Evolutionary conservation across 2,329 filamentous ascomycete genomes (phyloP).

Genomic region (Microcyclospora tardicrescens): DNA sequence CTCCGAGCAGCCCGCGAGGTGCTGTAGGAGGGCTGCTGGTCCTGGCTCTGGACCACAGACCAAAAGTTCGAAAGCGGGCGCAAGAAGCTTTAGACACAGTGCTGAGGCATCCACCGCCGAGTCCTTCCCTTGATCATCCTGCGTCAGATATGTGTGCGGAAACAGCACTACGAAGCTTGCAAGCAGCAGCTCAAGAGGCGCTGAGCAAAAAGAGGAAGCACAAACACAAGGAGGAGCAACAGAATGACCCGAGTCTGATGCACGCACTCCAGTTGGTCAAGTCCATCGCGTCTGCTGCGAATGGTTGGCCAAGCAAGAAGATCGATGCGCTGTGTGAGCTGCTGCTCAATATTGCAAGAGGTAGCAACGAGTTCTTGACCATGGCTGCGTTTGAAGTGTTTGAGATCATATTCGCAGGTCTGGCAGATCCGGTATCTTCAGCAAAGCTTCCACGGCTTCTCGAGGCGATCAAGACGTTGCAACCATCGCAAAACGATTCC

Average conservation of each 20-base stretch:
- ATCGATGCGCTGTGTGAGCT: slow-evolving; percentile 86
- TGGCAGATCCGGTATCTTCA: slow-evolving; percentile 77
- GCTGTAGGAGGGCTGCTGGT: slow-evolving; percentile 77
- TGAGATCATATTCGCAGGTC: slow-evolving; percentile 87
- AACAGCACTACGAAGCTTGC: slow-evolving; percentile 68
- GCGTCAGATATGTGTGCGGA: slow-evolving; percentile 94
- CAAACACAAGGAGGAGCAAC: slow-evolving; percentile 40
- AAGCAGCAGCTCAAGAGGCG: slow-evolving; percentile 58
- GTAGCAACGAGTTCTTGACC: slow-evolving; percentile 87
- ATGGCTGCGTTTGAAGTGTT: slow-evolving; percentile 97
- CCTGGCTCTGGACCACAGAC: slow-evolving; percentile 72
- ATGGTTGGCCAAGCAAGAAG: slow-evolving; percentile 93
- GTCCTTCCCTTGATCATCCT: slow-evolving; percentile 84
- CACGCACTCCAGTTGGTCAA: slow-evolving; percentile 88
- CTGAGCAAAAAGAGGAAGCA: slow-evolving; percentile 56
- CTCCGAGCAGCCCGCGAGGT: slow-evolving; percentile 71
- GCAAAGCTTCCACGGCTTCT: slow-evolving; percentile 79
- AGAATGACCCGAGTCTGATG: slow-evolving; percentile 60
- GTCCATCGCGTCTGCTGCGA: slow-evolving; percentile 71
- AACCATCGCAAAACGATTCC: slow-evolving; percentile 83
- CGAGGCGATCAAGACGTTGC: slow-evolving; percentile 82
- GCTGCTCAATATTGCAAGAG: slow-evolving; percentile 74
- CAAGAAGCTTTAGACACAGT: slow-evolving; percentile 79
- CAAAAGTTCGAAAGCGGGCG: slow-evolving; percentile 87
- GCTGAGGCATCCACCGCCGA: slow-evolving; percentile 73